Conservation (phyloP, 2,329 filamentous ascomycete species). For the Thielaviopsis ethacetica region DNA sequence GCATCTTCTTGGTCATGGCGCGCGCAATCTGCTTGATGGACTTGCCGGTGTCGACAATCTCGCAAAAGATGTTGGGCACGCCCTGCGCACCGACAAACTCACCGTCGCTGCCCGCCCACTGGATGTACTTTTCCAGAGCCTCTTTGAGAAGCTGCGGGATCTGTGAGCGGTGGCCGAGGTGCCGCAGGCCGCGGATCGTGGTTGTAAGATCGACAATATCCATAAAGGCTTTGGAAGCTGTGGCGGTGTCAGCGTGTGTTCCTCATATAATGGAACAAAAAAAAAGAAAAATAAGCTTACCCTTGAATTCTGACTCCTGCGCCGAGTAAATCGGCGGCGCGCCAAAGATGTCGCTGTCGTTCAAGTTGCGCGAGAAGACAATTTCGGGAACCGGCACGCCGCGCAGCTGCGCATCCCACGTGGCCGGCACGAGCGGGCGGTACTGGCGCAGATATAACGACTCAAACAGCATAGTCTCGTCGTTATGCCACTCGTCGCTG, state of each 20-base stretch:
- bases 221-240: slow-evolving; percentile 24
- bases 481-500: slow-evolving; percentile 32
- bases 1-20: slow-evolving; percentile 22
- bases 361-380: slow-evolving; percentile 18
- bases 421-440: slow-evolving; percentile 23
- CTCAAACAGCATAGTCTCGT: slow-evolving; percentile 30
- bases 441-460: slow-evolving; percentile 26
- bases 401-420: slow-evolving; percentile 18
- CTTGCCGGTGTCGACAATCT: slow-evolving; percentile 20
- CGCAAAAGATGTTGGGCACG: slow-evolving; percentile 24
- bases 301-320: slow-evolving; percentile 21
- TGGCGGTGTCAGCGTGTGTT: background rate
- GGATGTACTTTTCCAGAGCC: slow-evolving; percentile 21
- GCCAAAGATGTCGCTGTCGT: slow-evolving; percentile 15
- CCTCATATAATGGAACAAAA: background rate
- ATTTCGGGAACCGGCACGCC: slow-evolving; percentile 22
- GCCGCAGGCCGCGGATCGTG: slow-evolving; percentile 20
- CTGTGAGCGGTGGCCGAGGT: slow-evolving; percentile 20
- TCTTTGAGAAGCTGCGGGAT: slow-evolving; percentile 20
- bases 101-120: slow-evolving; percentile 27
- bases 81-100: slow-evolving; percentile 20
- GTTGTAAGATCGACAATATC: slow-evolving; percentile 25
- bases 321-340: slow-evolving; percentile 25
- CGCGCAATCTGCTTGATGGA: slow-evolving; percentile 19
- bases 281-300: slow-evolving; percentile 15